Percentiles rank a stretch among this genome's conserved stretches.
Conservation (phyloP, 441 rosid genomes). For the Pelargonium fulgidum region DNA sequence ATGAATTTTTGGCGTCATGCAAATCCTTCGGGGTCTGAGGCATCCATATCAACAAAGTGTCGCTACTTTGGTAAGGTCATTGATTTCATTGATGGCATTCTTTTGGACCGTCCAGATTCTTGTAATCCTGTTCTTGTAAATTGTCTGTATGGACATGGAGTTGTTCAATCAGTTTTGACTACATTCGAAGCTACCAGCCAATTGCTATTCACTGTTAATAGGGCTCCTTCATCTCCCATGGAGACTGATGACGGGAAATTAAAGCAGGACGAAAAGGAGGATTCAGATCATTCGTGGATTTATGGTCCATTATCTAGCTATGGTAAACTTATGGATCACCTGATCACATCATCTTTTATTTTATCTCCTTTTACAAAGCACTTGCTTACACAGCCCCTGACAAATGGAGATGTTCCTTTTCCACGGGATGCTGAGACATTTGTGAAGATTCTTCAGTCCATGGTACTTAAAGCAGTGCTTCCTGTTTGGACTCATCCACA, state of each 20-base stretch:
- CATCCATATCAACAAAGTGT: slow-evolving; percentile 70
- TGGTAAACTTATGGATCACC: slow-evolving; percentile 93
- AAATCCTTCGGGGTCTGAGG: slow-evolving; percentile 48
- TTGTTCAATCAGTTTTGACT: slow-evolving; percentile 74
- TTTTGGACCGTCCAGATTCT: slow-evolving; percentile 87
- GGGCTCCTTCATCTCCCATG: slow-evolving; percentile 81
- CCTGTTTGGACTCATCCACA: slow-evolving; percentile 94
- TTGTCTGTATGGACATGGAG: slow-evolving; percentile 77
- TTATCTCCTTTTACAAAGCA: slow-evolving; percentile 86
- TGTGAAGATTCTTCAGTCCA: slow-evolving; percentile 88
- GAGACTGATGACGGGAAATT: slow-evolving; percentile 76
- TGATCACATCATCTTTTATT: slow-evolving; percentile 85
- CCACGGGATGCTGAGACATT: slow-evolving; percentile 90
- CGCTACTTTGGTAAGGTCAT: slow-evolving; percentile 93
- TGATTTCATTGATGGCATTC: slow-evolving; percentile 80
- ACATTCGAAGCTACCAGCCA: slow-evolving; percentile 97
- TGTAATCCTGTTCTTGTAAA: slow-evolving; percentile 83
- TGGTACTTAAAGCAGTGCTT: slow-evolving; percentile 87
- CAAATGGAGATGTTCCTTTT: slow-evolving; percentile 53
- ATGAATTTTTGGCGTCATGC: slow-evolving; percentile 75
- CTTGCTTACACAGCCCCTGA: slow-evolving; percentile 75
- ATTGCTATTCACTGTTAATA: slow-evolving; percentile 61
- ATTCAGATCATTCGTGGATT: slow-evolving; percentile 71
- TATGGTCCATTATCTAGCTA: slow-evolving; percentile 88
- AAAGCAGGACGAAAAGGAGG: slow-evolving; percentile 68